phyloP scores from a whole-genome alignment of 768 basidiomycete species.

The Leccinum rimulosum region DNA sequence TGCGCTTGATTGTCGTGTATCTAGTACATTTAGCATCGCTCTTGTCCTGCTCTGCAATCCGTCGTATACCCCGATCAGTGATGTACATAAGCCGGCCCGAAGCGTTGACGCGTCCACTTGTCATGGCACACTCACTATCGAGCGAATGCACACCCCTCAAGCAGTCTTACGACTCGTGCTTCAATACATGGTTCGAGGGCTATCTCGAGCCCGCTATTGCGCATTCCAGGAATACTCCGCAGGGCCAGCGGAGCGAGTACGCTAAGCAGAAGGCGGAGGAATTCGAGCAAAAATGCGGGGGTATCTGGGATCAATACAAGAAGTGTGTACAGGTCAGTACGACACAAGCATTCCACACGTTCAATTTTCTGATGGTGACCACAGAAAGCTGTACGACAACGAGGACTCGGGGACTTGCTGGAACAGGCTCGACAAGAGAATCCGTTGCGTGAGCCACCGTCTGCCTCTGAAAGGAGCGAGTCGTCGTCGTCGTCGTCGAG shows the following conservation, averaged over 20 bases:
- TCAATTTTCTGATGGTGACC: background rate
- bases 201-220: conserved; percentile 82
- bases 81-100: conserved; percentile 19
- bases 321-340: conserved; percentile 75
- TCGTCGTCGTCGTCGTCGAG: conserved; percentile 3
- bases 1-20: conserved; percentile 5
- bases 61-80: background rate
- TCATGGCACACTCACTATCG: conserved; percentile 79
- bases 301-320: conserved; percentile 77
- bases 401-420: conserved; percentile 71
- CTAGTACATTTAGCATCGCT: conserved; percentile 14
- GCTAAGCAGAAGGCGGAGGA: conserved; percentile 81
- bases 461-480: conserved; percentile 14
- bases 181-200: conserved; percentile 97
- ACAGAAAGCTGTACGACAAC: conserved; percentile 78
- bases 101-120: background rate
- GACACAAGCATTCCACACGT: background rate
- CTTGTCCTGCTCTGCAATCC: background rate
- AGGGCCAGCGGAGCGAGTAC: conserved; percentile 53
- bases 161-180: conserved; percentile 87
- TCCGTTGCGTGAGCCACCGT: conserved; percentile 61
- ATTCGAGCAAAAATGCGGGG: conserved; percentile 83
- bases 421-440: conserved; percentile 80
- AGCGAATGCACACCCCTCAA: conserved; percentile 88
- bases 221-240: conserved; percentile 36